Conservation (phyloP, 495 filamentous ascomycete species). For the Penicillium psychrofluorescens region DNA sequence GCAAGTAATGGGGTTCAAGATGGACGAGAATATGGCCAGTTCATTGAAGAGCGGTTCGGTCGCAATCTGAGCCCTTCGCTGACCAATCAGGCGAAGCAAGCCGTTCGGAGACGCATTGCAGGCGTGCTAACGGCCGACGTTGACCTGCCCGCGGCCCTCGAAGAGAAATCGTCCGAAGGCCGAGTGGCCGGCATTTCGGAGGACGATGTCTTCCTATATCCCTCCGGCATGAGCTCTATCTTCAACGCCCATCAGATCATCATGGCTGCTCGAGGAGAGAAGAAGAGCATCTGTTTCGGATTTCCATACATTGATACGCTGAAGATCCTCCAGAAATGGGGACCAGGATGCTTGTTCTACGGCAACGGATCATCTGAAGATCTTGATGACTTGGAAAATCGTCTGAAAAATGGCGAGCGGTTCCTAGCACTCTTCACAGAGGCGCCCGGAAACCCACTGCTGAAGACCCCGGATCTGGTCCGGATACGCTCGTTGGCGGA, state of each 20-base stretch:
- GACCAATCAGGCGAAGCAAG: constrained; percentile 73
- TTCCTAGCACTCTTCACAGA: constrained; percentile 89
- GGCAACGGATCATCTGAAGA: constrained; percentile 76
- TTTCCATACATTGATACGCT: constrained; percentile 97
- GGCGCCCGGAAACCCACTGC: constrained; percentile 85
- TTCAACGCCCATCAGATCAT: constrained; percentile 77
- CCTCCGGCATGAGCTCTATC: constrained; percentile 90
- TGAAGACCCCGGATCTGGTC: constrained; percentile 74
- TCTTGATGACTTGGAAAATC: constrained; percentile 74
- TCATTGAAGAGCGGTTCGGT: constrained; percentile 92
- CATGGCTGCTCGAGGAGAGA: constrained; percentile 41
- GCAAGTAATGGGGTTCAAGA: constrained; percentile 25
- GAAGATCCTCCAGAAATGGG: constrained; percentile 92
- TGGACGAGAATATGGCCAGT: constrained; percentile 64
- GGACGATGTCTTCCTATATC: constrained; percentile 82
- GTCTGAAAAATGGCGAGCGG: constrained; percentile 63
- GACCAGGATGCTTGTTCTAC: constrained; percentile 85
- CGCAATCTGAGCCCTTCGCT: constrained; percentile 77
- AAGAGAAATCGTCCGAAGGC: constrained; percentile 31
- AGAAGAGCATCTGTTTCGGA: constrained; percentile 40
- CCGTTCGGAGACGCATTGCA: constrained; percentile 80
- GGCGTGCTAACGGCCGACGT: constrained; percentile 71
- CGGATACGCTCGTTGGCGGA: constrained; percentile 77
- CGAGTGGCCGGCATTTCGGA: constrained; percentile 69
- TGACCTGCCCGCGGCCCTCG: constrained; percentile 58